Percentiles rank a stretch among this genome's conserved stretches.
Conservation (phyloP, 495 filamentous ascomycete species). For the Lineolata rhizophorae region DNA sequence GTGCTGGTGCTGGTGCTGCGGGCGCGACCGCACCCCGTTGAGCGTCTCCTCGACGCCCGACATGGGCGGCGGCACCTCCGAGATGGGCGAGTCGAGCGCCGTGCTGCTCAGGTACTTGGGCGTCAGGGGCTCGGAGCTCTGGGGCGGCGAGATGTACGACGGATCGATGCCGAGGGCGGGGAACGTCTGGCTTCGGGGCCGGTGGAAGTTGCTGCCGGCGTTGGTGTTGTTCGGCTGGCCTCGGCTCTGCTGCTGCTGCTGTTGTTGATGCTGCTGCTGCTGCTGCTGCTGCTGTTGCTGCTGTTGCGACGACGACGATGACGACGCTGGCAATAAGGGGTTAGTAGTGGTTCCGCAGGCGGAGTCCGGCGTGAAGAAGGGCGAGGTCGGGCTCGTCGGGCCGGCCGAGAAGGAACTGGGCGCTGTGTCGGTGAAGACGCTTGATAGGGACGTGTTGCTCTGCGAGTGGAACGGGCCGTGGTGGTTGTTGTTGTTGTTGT, state of each 20-base stretch:
- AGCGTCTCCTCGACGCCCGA: conserved; percentile 28
- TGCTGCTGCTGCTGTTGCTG: background rate
- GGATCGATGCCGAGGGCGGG: conserved; percentile 38
- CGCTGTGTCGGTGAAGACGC: conserved; percentile 27
- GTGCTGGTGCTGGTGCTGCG: too few species aligned
- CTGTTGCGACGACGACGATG: background rate
- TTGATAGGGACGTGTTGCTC: conserved; percentile 35
- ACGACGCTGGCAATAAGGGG: background rate
- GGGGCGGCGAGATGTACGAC: too few species aligned
- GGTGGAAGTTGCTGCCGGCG: conserved; percentile 34
- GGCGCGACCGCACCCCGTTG: too few species aligned
- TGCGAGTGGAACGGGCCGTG: conserved; percentile 37
- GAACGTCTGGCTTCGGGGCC: conserved; percentile 83
- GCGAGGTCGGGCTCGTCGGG: conserved; percentile 66
- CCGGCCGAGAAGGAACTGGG: conserved; percentile 49
- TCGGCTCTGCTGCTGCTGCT: background rate
- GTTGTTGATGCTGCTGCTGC: background rate
- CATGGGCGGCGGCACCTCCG: conserved; percentile 35
- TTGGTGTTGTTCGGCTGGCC: background rate
- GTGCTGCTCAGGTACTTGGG: conserved; percentile 38
- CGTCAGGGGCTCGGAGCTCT: conserved; percentile 34
- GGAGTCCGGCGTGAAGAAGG: conserved; percentile 63
- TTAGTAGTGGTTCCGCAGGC: conserved; percentile 31
- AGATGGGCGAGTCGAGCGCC: conserved; percentile 48
- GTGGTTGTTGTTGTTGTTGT: conserved; percentile 4